Conservation (phyloP, 2,329 filamentous ascomycete genomes). For the Cladosporium velox region DNA sequence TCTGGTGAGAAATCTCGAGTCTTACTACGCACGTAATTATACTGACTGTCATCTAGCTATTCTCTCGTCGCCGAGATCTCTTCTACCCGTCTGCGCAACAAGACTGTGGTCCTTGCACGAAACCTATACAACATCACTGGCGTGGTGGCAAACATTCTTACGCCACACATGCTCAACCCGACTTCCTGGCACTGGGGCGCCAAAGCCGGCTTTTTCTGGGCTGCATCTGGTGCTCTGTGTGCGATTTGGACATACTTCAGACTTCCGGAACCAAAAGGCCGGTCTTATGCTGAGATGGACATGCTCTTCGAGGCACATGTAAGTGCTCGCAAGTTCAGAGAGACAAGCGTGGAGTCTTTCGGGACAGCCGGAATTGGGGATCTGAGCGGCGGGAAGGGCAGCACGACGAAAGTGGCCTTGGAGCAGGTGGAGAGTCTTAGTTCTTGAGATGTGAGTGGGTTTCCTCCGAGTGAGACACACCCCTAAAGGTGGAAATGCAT, state of each 20-base stretch:
- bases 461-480: too few species aligned
- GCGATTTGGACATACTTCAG: conserved; percentile 48
- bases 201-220: conserved; percentile 44
- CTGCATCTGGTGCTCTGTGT: conserved; percentile 38
- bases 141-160: conserved; percentile 31
- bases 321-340: conserved; percentile 42
- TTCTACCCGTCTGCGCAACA: conserved; percentile 33
- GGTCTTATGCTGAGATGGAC: conserved; percentile 47
- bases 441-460: neutral
- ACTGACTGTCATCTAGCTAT: conserved; percentile 21
- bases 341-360: conserved; percentile 23
- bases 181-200: conserved; percentile 25
- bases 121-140: conserved; percentile 34
- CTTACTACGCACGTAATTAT: neutral
- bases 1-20: conserved; percentile 23
- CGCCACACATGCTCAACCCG: conserved; percentile 33
- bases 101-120: conserved; percentile 36
- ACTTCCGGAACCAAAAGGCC: conserved; percentile 46
- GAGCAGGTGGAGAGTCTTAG: neutral
- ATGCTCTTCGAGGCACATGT: conserved; percentile 46
- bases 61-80: conserved; percentile 35
- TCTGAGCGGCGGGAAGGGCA: neutral
- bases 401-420: neutral
- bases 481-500: too few species aligned
- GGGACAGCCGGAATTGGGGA: neutral